Evolutionary conservation across 345 rosid genomes (phyloP).

Genomic region (Gossypium mustelinum): DNA sequence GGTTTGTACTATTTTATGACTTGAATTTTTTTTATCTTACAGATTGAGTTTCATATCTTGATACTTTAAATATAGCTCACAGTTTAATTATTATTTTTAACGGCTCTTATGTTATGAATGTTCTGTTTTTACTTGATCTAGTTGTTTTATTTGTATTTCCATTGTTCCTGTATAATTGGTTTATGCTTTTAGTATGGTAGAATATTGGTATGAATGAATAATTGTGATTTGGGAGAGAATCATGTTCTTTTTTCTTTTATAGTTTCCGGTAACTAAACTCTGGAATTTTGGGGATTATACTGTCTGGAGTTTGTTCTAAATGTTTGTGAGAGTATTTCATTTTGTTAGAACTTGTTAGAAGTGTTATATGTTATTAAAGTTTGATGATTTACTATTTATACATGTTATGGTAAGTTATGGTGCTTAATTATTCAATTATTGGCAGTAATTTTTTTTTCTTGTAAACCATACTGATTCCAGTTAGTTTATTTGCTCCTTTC

Average conservation of each 20-base stretch:
- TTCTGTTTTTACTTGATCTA: neutral
- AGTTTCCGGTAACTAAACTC: neutral
- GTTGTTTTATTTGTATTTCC: neutral
- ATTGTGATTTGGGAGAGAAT: neutral
- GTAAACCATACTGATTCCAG: neutral
- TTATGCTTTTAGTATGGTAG: neutral
- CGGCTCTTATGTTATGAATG: neutral
- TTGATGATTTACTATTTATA: neutral
- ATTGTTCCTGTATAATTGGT: neutral
- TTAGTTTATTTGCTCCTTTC: neutral
- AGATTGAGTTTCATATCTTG: neutral
- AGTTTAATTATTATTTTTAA: neutral
- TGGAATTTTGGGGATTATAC: neutral
- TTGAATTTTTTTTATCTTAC: neutral
- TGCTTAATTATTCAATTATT: neutral
- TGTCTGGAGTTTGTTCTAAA: neutral
- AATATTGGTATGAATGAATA: neutral
- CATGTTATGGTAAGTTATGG: neutral
- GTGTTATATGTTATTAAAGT: neutral
- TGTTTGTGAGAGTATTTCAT: neutral
- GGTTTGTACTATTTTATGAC: constrained; percentile 20
- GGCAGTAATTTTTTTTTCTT: neutral
- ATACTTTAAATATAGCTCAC: neutral
- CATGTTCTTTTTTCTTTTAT: neutral
- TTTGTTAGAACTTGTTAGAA: neutral